Percentiles rank a stretch among this genome's conserved stretches.
phyloP scores from a whole-genome alignment of 108 stramenopile species.

The Cyclotella baltica region DNA sequence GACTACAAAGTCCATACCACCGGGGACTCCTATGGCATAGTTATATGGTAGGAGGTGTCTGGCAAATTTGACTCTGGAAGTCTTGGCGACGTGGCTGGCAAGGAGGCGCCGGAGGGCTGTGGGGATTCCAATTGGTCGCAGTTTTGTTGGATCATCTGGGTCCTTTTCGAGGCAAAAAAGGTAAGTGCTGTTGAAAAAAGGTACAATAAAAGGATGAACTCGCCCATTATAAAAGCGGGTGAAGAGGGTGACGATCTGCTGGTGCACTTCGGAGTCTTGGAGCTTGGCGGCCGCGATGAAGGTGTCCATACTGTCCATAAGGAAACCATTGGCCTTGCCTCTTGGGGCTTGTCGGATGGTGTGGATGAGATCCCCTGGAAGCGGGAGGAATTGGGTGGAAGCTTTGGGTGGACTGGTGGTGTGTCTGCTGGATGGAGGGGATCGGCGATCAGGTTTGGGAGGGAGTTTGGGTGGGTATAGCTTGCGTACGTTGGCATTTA shows the following conservation, averaged over 20 bases:
- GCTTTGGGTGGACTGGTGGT: neutral
- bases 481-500: neutral
- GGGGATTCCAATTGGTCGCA: slow-evolving; percentile 30
- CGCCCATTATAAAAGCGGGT: slow-evolving; percentile 2
- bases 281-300: slow-evolving; percentile 16
- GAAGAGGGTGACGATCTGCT: slow-evolving; percentile 3
- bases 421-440: neutral
- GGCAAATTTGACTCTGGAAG: neutral
- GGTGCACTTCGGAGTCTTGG: neutral
- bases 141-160: slow-evolving; percentile 26
- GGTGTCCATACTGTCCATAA: slow-evolving; percentile 8
- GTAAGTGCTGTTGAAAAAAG: slow-evolving; percentile 24
- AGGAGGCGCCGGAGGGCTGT: slow-evolving; percentile 36
- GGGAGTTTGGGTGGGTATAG: neutral
- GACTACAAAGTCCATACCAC: slow-evolving; percentile 30
- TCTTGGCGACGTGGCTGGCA: slow-evolving; percentile 12
- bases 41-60: slow-evolving; percentile 23
- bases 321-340: slow-evolving; percentile 19
- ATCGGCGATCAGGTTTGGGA: neutral
- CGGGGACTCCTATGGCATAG: slow-evolving; percentile 19
- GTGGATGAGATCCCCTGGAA: slow-evolving; percentile 26
- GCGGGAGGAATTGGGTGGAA: slow-evolving; percentile 4
- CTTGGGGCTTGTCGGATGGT: neutral
- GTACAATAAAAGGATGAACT: neutral
- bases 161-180: slow-evolving; percentile 47